Evolutionary conservation across 768 basidiomycete genomes (phyloP), one percentile per base, ranked within the genome.

Genomic region (Tricholoma saponaceum): DNA sequence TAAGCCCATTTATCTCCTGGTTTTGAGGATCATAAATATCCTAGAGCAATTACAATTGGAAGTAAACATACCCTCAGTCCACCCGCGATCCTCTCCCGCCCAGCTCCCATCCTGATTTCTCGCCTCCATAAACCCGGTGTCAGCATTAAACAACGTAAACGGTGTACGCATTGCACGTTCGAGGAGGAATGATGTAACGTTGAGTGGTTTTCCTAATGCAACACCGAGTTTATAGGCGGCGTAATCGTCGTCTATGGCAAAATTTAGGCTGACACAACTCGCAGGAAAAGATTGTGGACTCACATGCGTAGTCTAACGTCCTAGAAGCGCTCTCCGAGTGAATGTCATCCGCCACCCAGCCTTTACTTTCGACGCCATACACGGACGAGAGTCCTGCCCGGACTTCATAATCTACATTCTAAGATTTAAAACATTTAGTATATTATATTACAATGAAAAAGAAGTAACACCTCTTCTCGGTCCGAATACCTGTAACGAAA

Each of bases 81-180:
- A 94, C 0, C 91, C 92, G 12, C 71, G 76, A 58, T 82, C 78
- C 10, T 79, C 77, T 7, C 91, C 89, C 3, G 89, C 90, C 86
- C 86, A 92, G 9, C 75, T 70, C 0, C 90, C 90, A 63, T 81
- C 78, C 16, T 76, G 76, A 55, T 87, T 84, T 50, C 86, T 78
- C 0, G 89, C 90, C 64, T 92, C 89, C 87, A 94, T 91, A 66
- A 92, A 92, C 1, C 87, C 86, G 0, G 86, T 90, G 1, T 72
- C 74, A 13, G 74, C 58, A 63, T 92, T 92, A 74, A 81, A 94
- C 13, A 93, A 70, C 0, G 78, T 80, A 66, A 84, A 86, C 0
- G 88, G 83, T 7, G 74, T 76, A 1, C 69, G 68, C 66, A 80
- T 73, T 0, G 87, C 76, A 9, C 91, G 80, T n/a, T 80, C 68